Evolutionary conservation across 805 yeast species (phyloP).

Genomic region (Wickerhamiella vanderwaltii): DNA sequence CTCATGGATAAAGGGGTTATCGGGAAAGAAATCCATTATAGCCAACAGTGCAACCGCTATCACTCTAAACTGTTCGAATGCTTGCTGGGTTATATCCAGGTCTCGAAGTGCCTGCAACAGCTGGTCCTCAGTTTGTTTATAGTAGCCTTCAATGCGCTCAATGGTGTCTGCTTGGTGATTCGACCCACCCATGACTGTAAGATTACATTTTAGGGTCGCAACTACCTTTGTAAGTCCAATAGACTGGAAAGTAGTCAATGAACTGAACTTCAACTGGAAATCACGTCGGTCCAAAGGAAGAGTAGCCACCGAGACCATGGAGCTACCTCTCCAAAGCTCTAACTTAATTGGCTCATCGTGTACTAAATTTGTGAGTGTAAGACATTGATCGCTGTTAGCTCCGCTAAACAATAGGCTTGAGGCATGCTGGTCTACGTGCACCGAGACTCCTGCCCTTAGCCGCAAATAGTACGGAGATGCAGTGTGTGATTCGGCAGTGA

Average conservation of each 20-base stretch:
- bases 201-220: neutral
- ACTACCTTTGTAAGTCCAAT: constrained; percentile 3
- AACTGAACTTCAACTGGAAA: neutral
- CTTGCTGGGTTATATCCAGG: neutral
- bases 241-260: constrained; percentile 2
- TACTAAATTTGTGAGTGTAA: neutral
- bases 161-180: neutral
- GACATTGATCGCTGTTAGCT: neutral
- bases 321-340: constrained; percentile 2
- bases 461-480: neutral
- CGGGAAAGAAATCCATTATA: neutral
- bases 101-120: neutral
- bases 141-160: neutral
- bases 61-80: neutral
- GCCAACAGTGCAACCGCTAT: neutral
- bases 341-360: neutral
- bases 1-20: neutral
- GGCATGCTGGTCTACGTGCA: neutral
- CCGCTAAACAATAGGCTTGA: neutral
- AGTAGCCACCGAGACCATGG: neutral
- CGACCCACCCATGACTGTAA: neutral
- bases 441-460: neutral
- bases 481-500: neutral
- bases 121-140: neutral
- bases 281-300: neutral